Base-by-base conservation (phyloP, 306 rosid species). In the Prosopis cineraria region DNA sequence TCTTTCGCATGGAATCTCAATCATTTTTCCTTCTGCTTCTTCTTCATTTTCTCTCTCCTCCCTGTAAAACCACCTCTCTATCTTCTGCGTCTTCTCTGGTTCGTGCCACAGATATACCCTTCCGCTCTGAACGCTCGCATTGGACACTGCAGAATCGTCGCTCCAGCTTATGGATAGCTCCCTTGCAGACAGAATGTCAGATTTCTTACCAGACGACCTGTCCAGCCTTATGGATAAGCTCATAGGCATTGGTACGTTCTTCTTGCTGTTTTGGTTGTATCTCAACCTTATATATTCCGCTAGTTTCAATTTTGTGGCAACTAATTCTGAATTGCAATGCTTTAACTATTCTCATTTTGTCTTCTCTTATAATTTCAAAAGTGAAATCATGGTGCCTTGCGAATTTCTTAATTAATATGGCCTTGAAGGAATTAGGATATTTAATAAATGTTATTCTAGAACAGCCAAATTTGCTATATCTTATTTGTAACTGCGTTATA, bases 161-260 rank as follows among this genome's bases (percentile, higher is more conserved):
- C 88, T 78, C 91, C 93, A 79, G 37, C 85, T 36, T 55, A 92
- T 78, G 0, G 62, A 72, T 3, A 92, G 70, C 56, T 87, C 97
- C 60, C 85, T 85, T 66, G 95, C 91, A 3, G 91, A 90, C 3
- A 92, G 19, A 22, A 84, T 36, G 20, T 84, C 88, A 0, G 79
- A 74, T 52, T 78, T 75, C 55, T 87, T 88, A 19, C 91, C 93
- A 0, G 85, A 76, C 1, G 3, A 39, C 43, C 73, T 90, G 31
- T 90, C 94, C 81, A 92, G 47, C 31, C n/a, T n/a, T n/a, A n/a
- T n/a, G n/a, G n/a, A n/a, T n/a, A n/a, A n/a, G n/a, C n/a, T n/a
- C n/a, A n/a, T n/a, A n/a, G n/a, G n/a, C n/a, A n/a, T n/a, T n/a
- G n/a, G n/a, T n/a, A n/a, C n/a, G n/a, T n/a, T n/a, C n/a, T n/a